These are phyloP conservation scores for Recurvomyces mirabilis DNA, from an alignment of 495 filamentous ascomycete genomes.

Conservation along the genomic window DNA sequence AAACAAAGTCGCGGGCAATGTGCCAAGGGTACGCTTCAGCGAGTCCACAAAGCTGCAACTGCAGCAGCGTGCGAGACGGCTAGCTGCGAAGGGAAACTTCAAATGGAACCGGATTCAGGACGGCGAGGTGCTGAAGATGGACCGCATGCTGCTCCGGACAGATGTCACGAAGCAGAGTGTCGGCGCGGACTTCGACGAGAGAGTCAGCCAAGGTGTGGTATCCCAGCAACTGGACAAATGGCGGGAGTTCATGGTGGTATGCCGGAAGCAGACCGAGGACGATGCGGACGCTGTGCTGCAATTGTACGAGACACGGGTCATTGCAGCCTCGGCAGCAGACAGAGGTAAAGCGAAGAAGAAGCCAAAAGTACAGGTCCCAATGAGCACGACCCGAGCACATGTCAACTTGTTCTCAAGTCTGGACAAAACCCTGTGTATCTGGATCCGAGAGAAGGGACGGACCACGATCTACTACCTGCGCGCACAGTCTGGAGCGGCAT, in stretches of 20 bases:
- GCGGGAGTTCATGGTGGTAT: conserved; percentile 62
- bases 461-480: conserved; percentile 59
- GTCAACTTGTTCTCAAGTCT: conserved; percentile 61
- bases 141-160: conserved; percentile 61
- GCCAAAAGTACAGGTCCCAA: conserved; percentile 45
- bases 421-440: conserved; percentile 63
- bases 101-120: conserved; percentile 32
- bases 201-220: conserved; percentile 50
- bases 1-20: neutral
- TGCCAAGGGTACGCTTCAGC: conserved; percentile 13
- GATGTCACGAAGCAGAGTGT: conserved; percentile 46
- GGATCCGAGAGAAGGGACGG: conserved; percentile 45
- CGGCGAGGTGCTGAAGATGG: conserved; percentile 61
- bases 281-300: conserved; percentile 48
- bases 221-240: conserved; percentile 54
- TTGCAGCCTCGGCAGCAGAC: conserved; percentile 46
- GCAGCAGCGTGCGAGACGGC: conserved; percentile 23
- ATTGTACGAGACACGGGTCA: conserved; percentile 56
- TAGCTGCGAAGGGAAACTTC: conserved; percentile 21
- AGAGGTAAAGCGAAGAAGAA: conserved; percentile 38
- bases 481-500: conserved; percentile 51
- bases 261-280: conserved; percentile 38
- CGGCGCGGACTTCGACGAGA: conserved; percentile 52
- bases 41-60: conserved; percentile 23
- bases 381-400: conserved; percentile 43